Percentiles rank a stretch among this genome's conserved stretches.
These are phyloP conservation scores for Metschnikowia reukaufii DNA, from an alignment of 805 yeast species.

Conservation along the genomic window DNA sequence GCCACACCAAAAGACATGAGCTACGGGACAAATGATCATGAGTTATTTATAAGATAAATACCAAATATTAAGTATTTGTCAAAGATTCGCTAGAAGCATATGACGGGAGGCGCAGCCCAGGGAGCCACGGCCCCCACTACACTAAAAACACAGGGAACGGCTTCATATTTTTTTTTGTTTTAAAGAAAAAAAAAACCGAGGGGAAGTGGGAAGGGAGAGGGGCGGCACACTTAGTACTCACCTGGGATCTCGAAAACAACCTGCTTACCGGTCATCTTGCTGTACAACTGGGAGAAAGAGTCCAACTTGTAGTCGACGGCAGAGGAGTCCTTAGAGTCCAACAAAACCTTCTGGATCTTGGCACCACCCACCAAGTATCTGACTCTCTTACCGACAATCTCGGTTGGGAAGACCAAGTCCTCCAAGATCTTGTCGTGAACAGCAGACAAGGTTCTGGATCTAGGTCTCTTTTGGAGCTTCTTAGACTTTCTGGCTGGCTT, in stretches of 20 bases:
- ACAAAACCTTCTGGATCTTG: slow-evolving; percentile 96
- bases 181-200: not conserved
- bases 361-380: slow-evolving; percentile 98
- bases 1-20: too few species aligned
- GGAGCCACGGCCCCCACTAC: slow-evolving; percentile 19
- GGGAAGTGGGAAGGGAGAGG: slow-evolving; percentile 3
- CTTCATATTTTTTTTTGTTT: not conserved
- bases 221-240: slow-evolving; percentile 35
- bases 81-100: slow-evolving; percentile 21
- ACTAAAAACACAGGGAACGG: slow-evolving; percentile 21
- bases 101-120: slow-evolving; percentile 17
- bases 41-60: slow-evolving; percentile 25
- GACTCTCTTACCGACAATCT: slow-evolving; percentile 98
- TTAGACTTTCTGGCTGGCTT: slow-evolving; percentile 96
- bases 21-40: too few species aligned
- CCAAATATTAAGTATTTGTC: slow-evolving; percentile 24
- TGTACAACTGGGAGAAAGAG: slow-evolving; percentile 98
- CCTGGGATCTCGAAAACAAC: slow-evolving; percentile 91
- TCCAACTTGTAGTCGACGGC: slow-evolving; percentile 98
- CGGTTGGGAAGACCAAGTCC: slow-evolving; percentile 99
- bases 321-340: slow-evolving; percentile 96
- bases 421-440: slow-evolving; percentile 98
- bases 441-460: slow-evolving; percentile 98
- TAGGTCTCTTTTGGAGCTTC: slow-evolving; percentile 98
- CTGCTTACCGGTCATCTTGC: slow-evolving; percentile 98